Percentiles rank a stretch among this genome's conserved stretches.
These are phyloP conservation scores for Zasmidium cellare DNA, from an alignment of 2,329 filamentous ascomycete species.

Conservation along the genomic window DNA sequence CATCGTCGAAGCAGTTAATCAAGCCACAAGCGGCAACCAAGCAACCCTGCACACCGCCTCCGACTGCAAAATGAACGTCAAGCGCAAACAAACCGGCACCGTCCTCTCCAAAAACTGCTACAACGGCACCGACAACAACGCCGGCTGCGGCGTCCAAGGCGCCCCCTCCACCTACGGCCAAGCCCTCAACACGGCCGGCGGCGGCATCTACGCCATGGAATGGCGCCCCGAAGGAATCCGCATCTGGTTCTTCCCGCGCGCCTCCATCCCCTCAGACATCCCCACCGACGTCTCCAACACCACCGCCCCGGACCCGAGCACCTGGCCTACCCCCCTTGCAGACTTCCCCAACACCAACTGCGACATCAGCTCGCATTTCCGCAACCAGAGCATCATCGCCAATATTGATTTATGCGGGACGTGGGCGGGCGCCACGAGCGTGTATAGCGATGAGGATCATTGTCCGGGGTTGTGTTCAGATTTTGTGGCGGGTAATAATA, in stretches of 20 bases:
- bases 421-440: constrained; percentile 33
- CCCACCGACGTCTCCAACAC: constrained; percentile 28
- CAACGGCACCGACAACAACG: constrained; percentile 27
- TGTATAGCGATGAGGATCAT: constrained; percentile 28
- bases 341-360: constrained; percentile 57
- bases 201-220: constrained; percentile 36
- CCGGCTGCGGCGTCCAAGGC: constrained; percentile 32
- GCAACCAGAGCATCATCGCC: constrained; percentile 38
- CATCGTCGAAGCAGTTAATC: constrained; percentile 37
- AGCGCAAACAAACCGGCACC: constrained; percentile 32
- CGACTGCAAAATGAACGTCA: constrained; percentile 34
- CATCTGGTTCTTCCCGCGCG: constrained; percentile 36
- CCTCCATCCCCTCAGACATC: constrained; percentile 43
- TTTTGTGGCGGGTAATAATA: constrained; percentile 34
- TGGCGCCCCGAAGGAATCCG: constrained; percentile 31
- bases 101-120: constrained; percentile 30
- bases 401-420: constrained; percentile 41
- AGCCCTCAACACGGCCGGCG: constrained; percentile 32
- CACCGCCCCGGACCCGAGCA: constrained; percentile 56
- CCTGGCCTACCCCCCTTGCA: constrained; percentile 62
- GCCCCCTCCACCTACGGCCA: constrained; percentile 31
- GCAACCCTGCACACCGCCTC: constrained; percentile 32
- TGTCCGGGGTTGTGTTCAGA: constrained; percentile 34
- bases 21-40: constrained; percentile 26
- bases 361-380: constrained; percentile 38